Base-by-base conservation (phyloP, 2,329 filamentous ascomycete genomes). In the Aaosphaeria pasadenensis region DNA sequence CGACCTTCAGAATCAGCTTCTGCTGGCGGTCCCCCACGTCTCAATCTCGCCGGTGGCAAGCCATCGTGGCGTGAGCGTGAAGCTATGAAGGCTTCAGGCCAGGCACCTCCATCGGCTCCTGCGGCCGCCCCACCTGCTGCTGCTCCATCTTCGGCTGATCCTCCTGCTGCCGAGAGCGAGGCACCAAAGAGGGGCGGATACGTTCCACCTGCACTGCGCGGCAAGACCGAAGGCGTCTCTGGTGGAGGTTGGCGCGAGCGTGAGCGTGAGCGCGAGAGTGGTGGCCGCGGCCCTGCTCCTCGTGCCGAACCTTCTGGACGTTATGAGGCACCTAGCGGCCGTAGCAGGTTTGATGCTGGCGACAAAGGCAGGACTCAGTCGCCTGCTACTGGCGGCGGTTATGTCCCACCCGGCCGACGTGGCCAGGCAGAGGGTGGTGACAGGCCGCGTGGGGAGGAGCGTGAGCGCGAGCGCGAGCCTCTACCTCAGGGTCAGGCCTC, bases 61-160 rank as follows among this genome's bases (percentile, higher is more conserved):
- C 77, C 83, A 46, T 82, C 79, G 60, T 91, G 87, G 88, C 84
- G 87, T 69, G 87, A 90, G 31, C 85, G 86, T 61, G 81, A 89
- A 71, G 83, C 82, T 44, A 70, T 74, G 39, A 74, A 70, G 58
- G 64, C 64, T 7, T 51, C 66, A 47, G 62, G 58, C 41, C 61
- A 64, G 47, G 39, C 48, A 11, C 57, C 58, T 36, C 60, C 47
- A 17, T 66, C 42, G 24, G 51, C 55, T 35, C 59, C 63, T 11
- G 50, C 55, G 30, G 42, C 47, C 11, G 41, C 36, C 35, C 38
- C 42, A 11, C 33, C 48, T 30, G 57, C 65, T 6, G 63, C 59
- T 32, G 49, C 66, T 33, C 49, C 63, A 30, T 64, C 73, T 38
- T 63, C 70, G 42, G 57, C 66, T 29, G 63, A 70, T 43, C 57